These are phyloP conservation scores for Microbotryum scabiosae DNA, from an alignment of 1,284 basidiomycete species.

Conservation along the genomic window DNA sequence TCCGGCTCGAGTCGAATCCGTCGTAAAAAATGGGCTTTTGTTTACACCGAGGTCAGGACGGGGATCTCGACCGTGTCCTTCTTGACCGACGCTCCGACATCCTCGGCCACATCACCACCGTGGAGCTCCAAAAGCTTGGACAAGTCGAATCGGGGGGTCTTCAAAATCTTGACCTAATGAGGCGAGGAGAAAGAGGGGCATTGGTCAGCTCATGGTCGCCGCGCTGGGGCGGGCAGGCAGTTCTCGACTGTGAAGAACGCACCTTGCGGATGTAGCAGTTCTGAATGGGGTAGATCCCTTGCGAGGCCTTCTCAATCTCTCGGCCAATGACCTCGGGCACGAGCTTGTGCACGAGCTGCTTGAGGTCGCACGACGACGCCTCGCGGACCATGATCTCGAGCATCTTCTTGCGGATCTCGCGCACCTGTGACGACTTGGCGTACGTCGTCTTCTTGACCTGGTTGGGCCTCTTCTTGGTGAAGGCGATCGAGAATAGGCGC, in stretches of 20 bases:
- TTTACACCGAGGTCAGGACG: not conserved
- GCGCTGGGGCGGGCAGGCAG: too few relatives aligned
- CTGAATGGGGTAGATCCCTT: slow-evolving; percentile 95
- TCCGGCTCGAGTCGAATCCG: too few relatives aligned
- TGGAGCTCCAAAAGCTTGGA: slow-evolving; percentile 92
- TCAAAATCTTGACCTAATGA: slow-evolving; percentile 59
- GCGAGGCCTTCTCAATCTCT: slow-evolving; percentile 97
- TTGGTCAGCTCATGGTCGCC: slow-evolving; percentile 46
- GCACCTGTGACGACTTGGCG: slow-evolving; percentile 88
- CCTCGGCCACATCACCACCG: slow-evolving; percentile 57
- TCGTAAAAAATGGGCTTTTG: not conserved
- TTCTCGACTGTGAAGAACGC: not conserved
- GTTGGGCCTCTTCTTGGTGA: slow-evolving; percentile 93
- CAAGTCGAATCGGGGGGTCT: slow-evolving; percentile 92
- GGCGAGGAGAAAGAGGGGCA: slow-evolving; percentile 59
- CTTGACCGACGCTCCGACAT: slow-evolving; percentile 22
- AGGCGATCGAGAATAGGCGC: slow-evolving; percentile 96
- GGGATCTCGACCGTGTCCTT: slow-evolving; percentile 16
- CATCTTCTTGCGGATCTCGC: slow-evolving; percentile 99
- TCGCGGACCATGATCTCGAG: slow-evolving; percentile 99
- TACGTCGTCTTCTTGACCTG: slow-evolving; percentile 99
- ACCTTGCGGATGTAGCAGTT: slow-evolving; percentile 97
- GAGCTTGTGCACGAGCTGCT: slow-evolving; percentile 74
- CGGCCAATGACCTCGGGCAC: slow-evolving; percentile 97
- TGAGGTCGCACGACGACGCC: slow-evolving; percentile 89